Evolutionary conservation across 2,329 filamentous ascomycete genomes (phyloP), one percentile per base, ranked within the genome.

Genomic region (Ampelomyces quisqualis): DNA sequence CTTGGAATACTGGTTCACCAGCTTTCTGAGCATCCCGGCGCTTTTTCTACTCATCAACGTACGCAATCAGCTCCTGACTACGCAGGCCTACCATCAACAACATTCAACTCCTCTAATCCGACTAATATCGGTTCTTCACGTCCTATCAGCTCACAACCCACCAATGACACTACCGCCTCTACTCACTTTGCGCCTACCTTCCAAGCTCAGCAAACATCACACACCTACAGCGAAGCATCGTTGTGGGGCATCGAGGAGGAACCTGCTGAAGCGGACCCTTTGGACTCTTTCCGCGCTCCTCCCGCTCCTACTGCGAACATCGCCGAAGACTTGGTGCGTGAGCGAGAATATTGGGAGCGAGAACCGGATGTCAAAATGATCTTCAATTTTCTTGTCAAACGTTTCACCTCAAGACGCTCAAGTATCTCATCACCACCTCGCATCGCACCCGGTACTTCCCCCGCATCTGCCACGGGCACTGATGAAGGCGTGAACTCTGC

Each of bases 321-420:
- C 18, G 42, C 62, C 51, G 60, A 67, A 27, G 56, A 69, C 27
- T 30, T 70, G 11, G 65, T 69, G 7, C 68, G 68, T 7, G 79
- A 82, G 43, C 73, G 73, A 15, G 87, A 93, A 23, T 93, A 95
- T 62, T 98, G 93, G 93, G 90, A 97, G 69, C 84, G 85, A 45
- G 88, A 95, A 38, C 78, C 97, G 4, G 90, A 97, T 60, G 81
- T 96, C 51, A 87, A 86, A 62, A 86, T 95, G 65, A 87, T 97
- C 22, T 97, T 97, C 73, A 82, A 84, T 34, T 97, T 69, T 28
- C 55, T 70, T 7, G 55, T 67, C 14, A 60, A 58, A 29, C 65
- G 67, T 23, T 70, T 69, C 44, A 65, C 65, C 2, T 67, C 65
- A 3, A 57, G 61, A 9, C 60, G 64, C n/a, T 51, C 61, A 7